These are phyloP conservation scores for Apostasia shenzhenica DNA, from an alignment of 106 monocot genomes.

Conservation along the genomic window DNA sequence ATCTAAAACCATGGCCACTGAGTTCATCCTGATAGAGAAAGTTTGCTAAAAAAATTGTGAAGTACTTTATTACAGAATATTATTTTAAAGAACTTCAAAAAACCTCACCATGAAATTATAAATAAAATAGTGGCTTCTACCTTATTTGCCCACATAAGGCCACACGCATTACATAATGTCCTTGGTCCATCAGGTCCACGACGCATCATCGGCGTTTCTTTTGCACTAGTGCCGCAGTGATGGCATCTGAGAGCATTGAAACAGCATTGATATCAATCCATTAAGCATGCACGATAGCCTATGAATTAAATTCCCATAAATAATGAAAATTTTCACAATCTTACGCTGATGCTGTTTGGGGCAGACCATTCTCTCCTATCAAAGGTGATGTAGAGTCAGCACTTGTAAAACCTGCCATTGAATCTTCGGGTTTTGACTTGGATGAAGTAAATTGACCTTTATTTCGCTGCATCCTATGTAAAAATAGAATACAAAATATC, in stretches of 20 bases:
- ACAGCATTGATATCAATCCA: not conserved
- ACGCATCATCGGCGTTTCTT: slow-evolving; percentile 52
- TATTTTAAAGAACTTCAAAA: too few relatives aligned
- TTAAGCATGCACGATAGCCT: not conserved
- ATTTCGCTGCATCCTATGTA: slow-evolving; percentile 58
- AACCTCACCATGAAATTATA: too few relatives aligned
- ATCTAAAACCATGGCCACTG: too few relatives aligned
- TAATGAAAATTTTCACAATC: not conserved
- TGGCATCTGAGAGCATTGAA: slow-evolving; percentile 27
- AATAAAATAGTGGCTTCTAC: slow-evolving; percentile 13
- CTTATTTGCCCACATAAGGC: slow-evolving; percentile 65
- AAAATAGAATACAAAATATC: too few relatives aligned
- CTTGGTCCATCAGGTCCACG: slow-evolving; percentile 54
- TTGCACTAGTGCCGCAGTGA: slow-evolving; percentile 39
- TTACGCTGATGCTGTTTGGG: slow-evolving; percentile 61
- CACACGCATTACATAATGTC: slow-evolving; percentile 60
- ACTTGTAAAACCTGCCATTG: slow-evolving; percentile 18
- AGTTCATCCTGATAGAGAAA: too few relatives aligned
- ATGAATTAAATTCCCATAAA: slow-evolving; percentile 1
- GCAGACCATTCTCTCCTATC: slow-evolving; percentile 36
- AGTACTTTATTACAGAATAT: too few relatives aligned
- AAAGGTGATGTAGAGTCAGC: slow-evolving; percentile 49
- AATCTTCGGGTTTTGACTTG: slow-evolving; percentile 57
- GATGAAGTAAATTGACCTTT: slow-evolving; percentile 77
- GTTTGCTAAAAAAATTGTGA: too few relatives aligned